These are phyloP conservation scores for Ogataea methanolica DNA, from an alignment of 805 yeast genomes.

Conservation along the genomic window DNA sequence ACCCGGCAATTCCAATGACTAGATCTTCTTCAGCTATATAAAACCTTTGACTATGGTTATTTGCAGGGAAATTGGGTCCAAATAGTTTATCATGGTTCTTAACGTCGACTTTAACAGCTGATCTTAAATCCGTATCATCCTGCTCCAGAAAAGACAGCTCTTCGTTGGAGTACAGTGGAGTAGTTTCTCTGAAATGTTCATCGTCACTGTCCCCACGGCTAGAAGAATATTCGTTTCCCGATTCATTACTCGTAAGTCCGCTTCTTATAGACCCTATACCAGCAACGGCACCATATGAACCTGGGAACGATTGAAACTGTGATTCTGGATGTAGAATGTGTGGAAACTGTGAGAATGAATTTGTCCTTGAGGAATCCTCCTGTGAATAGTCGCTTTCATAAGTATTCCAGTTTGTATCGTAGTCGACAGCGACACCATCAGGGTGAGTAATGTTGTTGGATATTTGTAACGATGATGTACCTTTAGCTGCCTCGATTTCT, in stretches of 20 bases:
- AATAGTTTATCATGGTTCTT: slow-evolving; percentile 40
- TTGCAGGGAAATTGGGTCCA: slow-evolving; percentile 36
- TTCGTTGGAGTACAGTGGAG: slow-evolving; percentile 16
- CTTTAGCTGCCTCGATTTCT: slow-evolving; percentile 83
- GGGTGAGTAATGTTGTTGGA: slow-evolving; percentile 25
- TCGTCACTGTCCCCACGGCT: slow-evolving; percentile 11
- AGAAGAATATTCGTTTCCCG: background rate
- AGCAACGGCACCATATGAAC: background rate
- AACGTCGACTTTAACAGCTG: slow-evolving; percentile 22
- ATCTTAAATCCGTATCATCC: slow-evolving; percentile 7
- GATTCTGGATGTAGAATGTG: background rate
- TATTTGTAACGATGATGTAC: slow-evolving; percentile 71
- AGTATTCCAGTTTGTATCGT: slow-evolving; percentile 71
- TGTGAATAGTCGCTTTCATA: slow-evolving; percentile 42
- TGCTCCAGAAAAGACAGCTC: slow-evolving; percentile 9
- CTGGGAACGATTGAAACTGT: slow-evolving; percentile 1
- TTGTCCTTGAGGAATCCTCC: slow-evolving; percentile 8
- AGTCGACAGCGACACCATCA: slow-evolving; percentile 49
- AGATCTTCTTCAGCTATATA: slow-evolving; percentile 95
- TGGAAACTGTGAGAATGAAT: slow-evolving; percentile 1
- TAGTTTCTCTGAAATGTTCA: slow-evolving; percentile 12
- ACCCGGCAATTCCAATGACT: slow-evolving; percentile 93
- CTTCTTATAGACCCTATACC: background rate
- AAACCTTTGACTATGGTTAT: slow-evolving; percentile 63
- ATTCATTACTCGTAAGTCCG: background rate